A percentile compares a stretch with the other conserved stretches of the same genome.
Evolutionary conservation across 495 filamentous ascomycete genomes (phyloP).

Genomic region (Hyaloscypha finlandica): DNA sequence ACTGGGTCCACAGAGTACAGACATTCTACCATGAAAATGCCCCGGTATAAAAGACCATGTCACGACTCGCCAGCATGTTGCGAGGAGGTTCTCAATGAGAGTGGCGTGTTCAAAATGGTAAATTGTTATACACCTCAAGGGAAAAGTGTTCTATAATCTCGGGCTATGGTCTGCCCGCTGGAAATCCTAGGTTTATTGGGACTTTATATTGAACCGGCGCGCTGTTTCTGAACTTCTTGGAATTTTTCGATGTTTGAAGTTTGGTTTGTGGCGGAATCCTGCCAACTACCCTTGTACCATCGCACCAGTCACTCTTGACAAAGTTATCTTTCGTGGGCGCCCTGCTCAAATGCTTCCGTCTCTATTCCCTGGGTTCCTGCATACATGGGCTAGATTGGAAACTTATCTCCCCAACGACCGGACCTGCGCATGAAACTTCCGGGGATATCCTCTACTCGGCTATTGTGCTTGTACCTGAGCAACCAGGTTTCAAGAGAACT

Average conservation of each 20-base stretch:
- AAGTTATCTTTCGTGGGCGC: no score
- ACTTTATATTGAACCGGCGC: background rate
- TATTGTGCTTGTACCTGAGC: background rate
- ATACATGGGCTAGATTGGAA: background rate
- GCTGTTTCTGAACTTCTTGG: background rate
- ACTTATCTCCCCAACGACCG: background rate
- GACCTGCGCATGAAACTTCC: background rate
- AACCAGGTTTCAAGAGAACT: background rate
- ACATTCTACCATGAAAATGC: no score
- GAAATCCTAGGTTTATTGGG: background rate
- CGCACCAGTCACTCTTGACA: background rate
- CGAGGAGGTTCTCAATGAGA: background rate
- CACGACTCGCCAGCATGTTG: background rate
- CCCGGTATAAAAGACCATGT: no score
- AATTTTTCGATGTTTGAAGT: background rate
- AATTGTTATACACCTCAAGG: background rate
- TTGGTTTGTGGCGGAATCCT: background rate
- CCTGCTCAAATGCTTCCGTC: no score
- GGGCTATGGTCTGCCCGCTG: background rate
- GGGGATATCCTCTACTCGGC: background rate
- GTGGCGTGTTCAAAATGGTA: background rate
- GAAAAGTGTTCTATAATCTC: background rate
- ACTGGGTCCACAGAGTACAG: no score
- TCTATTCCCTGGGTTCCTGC: background rate
- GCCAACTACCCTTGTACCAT: background rate